These are phyloP conservation scores for Nakazawaea siamensis DNA, from an alignment of 805 yeast genomes.

Conservation along the genomic window DNA sequence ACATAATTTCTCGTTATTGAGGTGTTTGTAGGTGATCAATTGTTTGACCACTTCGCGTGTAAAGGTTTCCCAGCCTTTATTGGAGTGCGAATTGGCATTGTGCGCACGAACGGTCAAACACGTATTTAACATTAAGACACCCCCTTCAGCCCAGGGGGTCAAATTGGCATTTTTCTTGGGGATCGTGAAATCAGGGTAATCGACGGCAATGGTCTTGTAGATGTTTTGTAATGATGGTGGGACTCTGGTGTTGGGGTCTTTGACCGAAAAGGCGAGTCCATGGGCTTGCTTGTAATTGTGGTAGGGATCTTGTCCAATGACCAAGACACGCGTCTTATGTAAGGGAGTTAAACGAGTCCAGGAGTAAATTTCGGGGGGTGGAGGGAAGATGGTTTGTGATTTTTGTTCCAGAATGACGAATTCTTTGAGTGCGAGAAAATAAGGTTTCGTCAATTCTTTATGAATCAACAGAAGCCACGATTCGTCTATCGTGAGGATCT, in stretches of 20 bases:
- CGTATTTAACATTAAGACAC: constrained; percentile 82
- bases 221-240: constrained; percentile 88
- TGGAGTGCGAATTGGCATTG: constrained; percentile 86
- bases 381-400: constrained; percentile 64
- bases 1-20: constrained; percentile 45
- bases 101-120: constrained; percentile 90
- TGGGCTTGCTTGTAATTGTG: constrained; percentile 93
- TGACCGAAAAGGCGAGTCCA: constrained; percentile 90
- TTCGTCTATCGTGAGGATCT: constrained; percentile 60
- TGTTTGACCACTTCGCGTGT: constrained; percentile 62
- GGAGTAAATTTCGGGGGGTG: constrained; percentile 67
- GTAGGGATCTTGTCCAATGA: constrained; percentile 95
- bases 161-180: constrained; percentile 61
- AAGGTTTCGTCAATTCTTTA: constrained; percentile 73
- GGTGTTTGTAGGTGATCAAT: constrained; percentile 40
- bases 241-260: constrained; percentile 68
- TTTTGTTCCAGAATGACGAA: constrained; percentile 45
- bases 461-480: constrained; percentile 72
- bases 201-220: constrained; percentile 61
- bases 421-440: constrained; percentile 64
- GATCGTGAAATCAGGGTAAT: constrained; percentile 60
- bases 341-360: constrained; percentile 88
- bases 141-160: constrained; percentile 78
- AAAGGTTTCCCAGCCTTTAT: constrained; percentile 87
- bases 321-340: constrained; percentile 60